phyloP scores from a whole-genome alignment of 164 flowering plant genomes.

The Vitis amurensis region DNA sequence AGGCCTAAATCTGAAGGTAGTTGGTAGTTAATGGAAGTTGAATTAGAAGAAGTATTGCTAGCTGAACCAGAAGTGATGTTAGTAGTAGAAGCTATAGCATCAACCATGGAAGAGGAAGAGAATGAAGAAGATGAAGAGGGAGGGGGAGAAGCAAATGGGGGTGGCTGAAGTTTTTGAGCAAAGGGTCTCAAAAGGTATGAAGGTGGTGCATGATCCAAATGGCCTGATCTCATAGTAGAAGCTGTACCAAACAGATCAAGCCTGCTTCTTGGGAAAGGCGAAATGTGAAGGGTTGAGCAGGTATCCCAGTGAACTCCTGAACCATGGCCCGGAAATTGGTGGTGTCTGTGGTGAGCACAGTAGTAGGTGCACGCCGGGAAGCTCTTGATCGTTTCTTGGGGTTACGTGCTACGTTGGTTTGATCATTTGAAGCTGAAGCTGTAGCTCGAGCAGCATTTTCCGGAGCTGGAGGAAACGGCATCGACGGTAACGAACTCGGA shows the following conservation, averaged over 20 bases:
- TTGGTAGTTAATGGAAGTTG: constrained; percentile 18
- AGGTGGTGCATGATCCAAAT: not conserved
- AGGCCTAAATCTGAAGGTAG: constrained; percentile 18
- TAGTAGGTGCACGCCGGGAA: constrained; percentile 62
- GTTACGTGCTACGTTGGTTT: constrained; percentile 28
- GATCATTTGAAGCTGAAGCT: constrained; percentile 14
- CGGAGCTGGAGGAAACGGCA: constrained; percentile 1
- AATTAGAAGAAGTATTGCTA: constrained; percentile 1
- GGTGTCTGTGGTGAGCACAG: constrained; percentile 69
- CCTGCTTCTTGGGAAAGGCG: constrained; percentile 34
- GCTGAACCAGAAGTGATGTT: constrained; percentile 2
- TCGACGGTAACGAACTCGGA: not conserved
- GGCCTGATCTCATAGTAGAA: not conserved
- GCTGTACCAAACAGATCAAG: constrained; percentile 24
- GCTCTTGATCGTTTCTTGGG: constrained; percentile 63
- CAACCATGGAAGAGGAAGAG: constrained; percentile 6
- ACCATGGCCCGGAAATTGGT: constrained; percentile 73
- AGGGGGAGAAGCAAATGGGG: constrained; percentile 3
- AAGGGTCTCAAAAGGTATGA: constrained; percentile 28
- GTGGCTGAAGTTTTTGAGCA: constrained; percentile 23
- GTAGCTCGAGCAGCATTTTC: constrained; percentile 7
- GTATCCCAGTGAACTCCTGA: constrained; percentile 74
- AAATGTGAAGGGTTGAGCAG: constrained; percentile 50
- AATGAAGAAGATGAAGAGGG: not conserved
- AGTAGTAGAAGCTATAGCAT: constrained; percentile 13